These are phyloP conservation scores for Pichia gijzeniarum DNA, from an alignment of 805 yeast species.

Conservation along the genomic window DNA sequence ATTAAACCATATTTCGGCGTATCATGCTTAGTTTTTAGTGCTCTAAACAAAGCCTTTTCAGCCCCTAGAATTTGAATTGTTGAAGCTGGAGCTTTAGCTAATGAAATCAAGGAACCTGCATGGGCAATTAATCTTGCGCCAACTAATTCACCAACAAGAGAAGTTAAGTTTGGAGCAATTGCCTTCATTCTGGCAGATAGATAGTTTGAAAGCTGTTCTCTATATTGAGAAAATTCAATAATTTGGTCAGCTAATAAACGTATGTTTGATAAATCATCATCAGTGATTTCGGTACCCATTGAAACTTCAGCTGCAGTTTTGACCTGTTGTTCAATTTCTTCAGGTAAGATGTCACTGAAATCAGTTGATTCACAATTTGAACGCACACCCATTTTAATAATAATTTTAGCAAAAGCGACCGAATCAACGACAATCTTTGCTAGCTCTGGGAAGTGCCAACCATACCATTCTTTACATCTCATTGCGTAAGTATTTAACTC, in stretches of 20 bases:
- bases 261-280: conserved; percentile 81
- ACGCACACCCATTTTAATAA: conserved; percentile 90
- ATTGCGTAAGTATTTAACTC: conserved; percentile 97
- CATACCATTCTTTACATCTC: conserved; percentile 99
- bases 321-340: conserved; percentile 85
- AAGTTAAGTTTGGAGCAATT: conserved; percentile 95
- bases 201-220: conserved; percentile 92
- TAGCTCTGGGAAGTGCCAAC: conserved; percentile 99
- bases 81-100: conserved; percentile 98
- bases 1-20: conserved; percentile 97
- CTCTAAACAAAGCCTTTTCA: conserved; percentile 97
- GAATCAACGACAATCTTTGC: conserved; percentile 96
- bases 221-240: conserved; percentile 90
- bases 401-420: conserved; percentile 91
- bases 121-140: conserved; percentile 98
- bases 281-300: conserved; percentile 99
- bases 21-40: conserved; percentile 96
- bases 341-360: conserved; percentile 85
- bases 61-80: conserved; percentile 98
- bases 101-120: conserved; percentile 87
- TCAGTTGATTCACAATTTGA: conserved; percentile 87
- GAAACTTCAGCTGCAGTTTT: conserved; percentile 97
- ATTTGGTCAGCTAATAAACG: conserved; percentile 91
- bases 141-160: conserved; percentile 93
- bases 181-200: conserved; percentile 95